Conservation (phyloP, 805 yeast species). For the Candida ficus region DNA sequence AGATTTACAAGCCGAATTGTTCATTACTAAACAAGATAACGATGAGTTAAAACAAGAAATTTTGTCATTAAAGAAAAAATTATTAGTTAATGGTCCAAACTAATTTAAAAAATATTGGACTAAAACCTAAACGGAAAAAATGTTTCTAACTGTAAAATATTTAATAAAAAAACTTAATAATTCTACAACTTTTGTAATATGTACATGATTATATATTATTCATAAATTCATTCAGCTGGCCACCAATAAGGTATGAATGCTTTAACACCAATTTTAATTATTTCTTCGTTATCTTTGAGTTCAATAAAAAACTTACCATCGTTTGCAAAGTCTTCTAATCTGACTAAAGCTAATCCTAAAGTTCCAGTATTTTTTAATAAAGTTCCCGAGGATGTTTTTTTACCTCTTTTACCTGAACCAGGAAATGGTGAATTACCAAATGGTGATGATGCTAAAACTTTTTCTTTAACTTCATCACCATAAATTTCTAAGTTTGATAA, state of each 20-base stretch:
- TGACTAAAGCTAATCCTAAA: slow-evolving; percentile 61
- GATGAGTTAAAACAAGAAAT: slow-evolving; percentile 68
- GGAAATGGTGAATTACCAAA: slow-evolving; percentile 41
- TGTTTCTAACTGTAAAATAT: slow-evolving; percentile 1
- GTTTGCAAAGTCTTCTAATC: slow-evolving; percentile 38
- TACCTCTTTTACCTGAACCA: slow-evolving; percentile 6
- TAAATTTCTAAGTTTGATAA: slow-evolving; percentile 20
- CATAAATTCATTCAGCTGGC: slow-evolving; percentile 35
- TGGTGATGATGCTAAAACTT: slow-evolving; percentile 30
- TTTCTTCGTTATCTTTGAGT: slow-evolving; percentile 20
- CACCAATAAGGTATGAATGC: slow-evolving; percentile 72
- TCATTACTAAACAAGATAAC: slow-evolving; percentile 75
- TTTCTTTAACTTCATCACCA: slow-evolving; percentile 15
- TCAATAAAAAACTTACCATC: slow-evolving; percentile 29
- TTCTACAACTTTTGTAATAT: not conserved
- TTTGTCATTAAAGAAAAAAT: slow-evolving; percentile 51
- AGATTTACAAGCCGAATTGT: slow-evolving; percentile 80
- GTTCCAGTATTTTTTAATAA: slow-evolving; percentile 52
- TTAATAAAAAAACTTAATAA: too few species aligned
- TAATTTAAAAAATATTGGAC: not conserved
- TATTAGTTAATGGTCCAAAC: slow-evolving; percentile 24
- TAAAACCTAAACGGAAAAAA: too few species aligned
- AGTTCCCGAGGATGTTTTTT: slow-evolving; percentile 48
- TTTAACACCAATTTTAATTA: slow-evolving; percentile 36
- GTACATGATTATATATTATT: not conserved